Base-by-base conservation (phyloP, 2,329 filamentous ascomycete species). In the Atkinsonella hypoxylon region DNA sequence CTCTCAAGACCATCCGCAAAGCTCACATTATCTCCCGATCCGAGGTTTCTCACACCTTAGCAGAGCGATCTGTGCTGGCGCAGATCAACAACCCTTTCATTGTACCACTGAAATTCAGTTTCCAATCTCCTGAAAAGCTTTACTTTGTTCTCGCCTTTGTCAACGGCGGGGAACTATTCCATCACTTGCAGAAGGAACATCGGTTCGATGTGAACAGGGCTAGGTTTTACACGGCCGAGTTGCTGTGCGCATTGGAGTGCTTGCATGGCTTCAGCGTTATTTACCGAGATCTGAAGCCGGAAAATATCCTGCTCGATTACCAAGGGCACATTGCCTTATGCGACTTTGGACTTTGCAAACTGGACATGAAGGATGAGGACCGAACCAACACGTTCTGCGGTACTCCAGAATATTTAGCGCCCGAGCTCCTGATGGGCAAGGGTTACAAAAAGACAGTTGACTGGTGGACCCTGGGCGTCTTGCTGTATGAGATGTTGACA, bases 61-160 rank as follows among this genome's bases (percentile, higher is more conserved):
- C 93, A 20, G 93, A 98, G 71, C 82, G 93, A 64, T 97, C 91
- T n/a, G 93, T 98, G 49, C 81, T 98, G 60, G 89, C 93, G 11
- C 93, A 98, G 76, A 98, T 98, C 74, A 97, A 98, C 81, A 98
- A 96, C 61, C 93, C 93, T 6, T 98, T 98, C 71, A 98, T 98
- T 62, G 93, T 97, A 9, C 93, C 93, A 2, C 80, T 98, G 61
- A 98, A 98, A 68, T 98, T 98, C 70, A 96, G 91, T 30, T 98
- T 98, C 78, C 93, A 98, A 65, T 96, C 91, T 12, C 93, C 93
- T 2, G 93, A 97, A 71, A 97, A 97, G 76, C 81, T 98, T 36
- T 98, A 98, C 69, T 85, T 98, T 52, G 91, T 98, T 18, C 71
- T 97, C 54, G 93, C 93, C 1, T 97, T 98, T 64, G 91, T 97